These are phyloP conservation scores for Protea cynaroides DNA, from an alignment of 164 flowering plant species.

Conservation along the genomic window DNA sequence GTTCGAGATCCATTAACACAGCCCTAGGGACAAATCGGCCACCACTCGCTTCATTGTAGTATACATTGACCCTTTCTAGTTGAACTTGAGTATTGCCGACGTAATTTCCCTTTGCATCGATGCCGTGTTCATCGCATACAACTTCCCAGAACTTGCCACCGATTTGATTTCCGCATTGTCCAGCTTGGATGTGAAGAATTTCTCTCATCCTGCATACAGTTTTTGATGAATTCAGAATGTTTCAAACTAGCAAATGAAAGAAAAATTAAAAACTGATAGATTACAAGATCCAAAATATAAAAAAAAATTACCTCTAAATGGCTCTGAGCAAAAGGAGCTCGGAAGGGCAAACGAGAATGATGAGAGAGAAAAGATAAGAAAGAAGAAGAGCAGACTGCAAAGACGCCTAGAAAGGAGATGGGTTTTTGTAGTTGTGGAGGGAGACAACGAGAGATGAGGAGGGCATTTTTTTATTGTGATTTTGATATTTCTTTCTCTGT, in stretches of 20 bases:
- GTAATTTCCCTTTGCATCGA: slow-evolving; percentile 13
- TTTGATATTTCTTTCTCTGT: too few relatives aligned
- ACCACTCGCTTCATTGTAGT: slow-evolving; percentile 20
- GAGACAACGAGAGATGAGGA: too few relatives aligned
- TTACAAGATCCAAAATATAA: too few relatives aligned
- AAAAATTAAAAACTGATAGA: too few relatives aligned
- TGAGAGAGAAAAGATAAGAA: slow-evolving; percentile 1
- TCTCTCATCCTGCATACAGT: slow-evolving; percentile 16
- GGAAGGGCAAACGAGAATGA: background rate
- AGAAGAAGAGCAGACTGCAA: background rate
- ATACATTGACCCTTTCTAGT: slow-evolving; percentile 19
- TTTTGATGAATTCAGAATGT: background rate
- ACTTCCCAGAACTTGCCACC: slow-evolving; percentile 24
- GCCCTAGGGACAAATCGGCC: slow-evolving; percentile 22
- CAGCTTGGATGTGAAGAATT: slow-evolving; percentile 23
- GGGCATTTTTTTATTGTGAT: too few relatives aligned
- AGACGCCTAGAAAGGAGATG: slow-evolving; percentile 2
- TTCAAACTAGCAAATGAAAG: too few relatives aligned
- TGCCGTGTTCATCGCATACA: slow-evolving; percentile 20
- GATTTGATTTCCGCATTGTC: slow-evolving; percentile 26
- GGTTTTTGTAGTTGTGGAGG: slow-evolving; percentile 10
- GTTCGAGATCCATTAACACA: slow-evolving; percentile 21
- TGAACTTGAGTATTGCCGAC: slow-evolving; percentile 11
- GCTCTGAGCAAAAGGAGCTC: too few relatives aligned
- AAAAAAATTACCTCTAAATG: too few relatives aligned